Base-by-base conservation (phyloP, 495 filamentous ascomycete genomes). In the Aspergillus ostianus region DNA sequence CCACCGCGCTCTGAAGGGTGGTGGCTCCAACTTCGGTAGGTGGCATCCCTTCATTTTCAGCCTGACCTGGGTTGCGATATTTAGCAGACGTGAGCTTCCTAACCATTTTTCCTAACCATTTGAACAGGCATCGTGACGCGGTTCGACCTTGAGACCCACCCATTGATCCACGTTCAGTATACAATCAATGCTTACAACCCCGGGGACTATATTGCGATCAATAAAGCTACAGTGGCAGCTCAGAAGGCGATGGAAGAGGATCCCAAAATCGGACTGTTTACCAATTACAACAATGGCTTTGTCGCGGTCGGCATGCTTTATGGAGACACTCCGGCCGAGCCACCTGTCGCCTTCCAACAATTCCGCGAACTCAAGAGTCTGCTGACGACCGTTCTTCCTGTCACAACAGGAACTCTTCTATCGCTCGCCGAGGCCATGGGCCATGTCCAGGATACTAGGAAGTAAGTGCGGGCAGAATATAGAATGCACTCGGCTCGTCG, bases 1-100 rank as follows among this genome's bases (percentile, higher is more conserved):
- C 18, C 70, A 67, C 61, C 49, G 58, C 23, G 68, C 68, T 4
- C 55, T 76, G 6, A 70, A 72, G 51, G 70, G 72, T 13, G 69
- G 69, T 8, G 63, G 58, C 23, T 48, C 63, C n/a, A 71, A 71
- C 32, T 68, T 64, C 47, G 67, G 66, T 70, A 55, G 6, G 54
- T 18, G 15, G 18, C 23, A 10, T 49, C 9, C 47, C 47, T 49
- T 15, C 1, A 20, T 47, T 15, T 4, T 21, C 17, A 47, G 20
- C 8, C n/a, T 47, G 17, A 18, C 46, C 20, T 47, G 12, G 46
- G 2, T 18, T 47, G 20, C 20, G 9, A 47, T 10, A n/a, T 17
- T 47, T n/a, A 18, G 20, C 15, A 17, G 46, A 47, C 20, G 4
- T 12, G 20, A 47, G 20, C 13, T 32, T 17, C 9, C 20, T 27